Evolutionary conservation across 2,329 filamentous ascomycete genomes (phyloP).

Genomic region (Colletotrichum orbiculare): DNA sequence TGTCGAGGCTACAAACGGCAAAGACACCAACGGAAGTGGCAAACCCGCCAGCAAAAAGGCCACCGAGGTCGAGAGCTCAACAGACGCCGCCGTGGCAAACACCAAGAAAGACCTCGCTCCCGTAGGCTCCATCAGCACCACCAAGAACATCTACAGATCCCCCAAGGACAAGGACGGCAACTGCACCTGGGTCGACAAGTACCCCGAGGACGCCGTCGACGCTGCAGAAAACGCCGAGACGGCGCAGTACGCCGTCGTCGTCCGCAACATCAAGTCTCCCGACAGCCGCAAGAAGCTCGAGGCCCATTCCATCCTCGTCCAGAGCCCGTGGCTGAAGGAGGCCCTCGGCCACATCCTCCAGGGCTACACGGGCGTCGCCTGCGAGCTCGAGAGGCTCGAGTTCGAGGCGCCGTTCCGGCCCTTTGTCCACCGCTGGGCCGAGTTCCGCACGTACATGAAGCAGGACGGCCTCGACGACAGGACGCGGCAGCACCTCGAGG

Average conservation of each 20-base stretch:
- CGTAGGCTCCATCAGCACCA: slow-evolving; percentile 50
- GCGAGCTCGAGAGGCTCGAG: slow-evolving; percentile 68
- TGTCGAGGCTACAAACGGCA: neutral
- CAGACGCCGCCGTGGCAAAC: slow-evolving; percentile 36
- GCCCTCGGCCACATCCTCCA: slow-evolving; percentile 65
- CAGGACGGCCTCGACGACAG: slow-evolving; percentile 53
- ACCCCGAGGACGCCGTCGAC: slow-evolving; percentile 64
- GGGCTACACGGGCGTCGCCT: slow-evolving; percentile 70
- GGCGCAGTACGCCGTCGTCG: slow-evolving; percentile 69
- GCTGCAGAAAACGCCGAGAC: slow-evolving; percentile 71
- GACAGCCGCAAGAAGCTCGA: slow-evolving; percentile 70
- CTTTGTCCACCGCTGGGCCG: slow-evolving; percentile 73
- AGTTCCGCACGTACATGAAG: slow-evolving; percentile 54
- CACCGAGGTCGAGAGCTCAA: slow-evolving; percentile 29
- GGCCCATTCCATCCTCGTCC: slow-evolving; percentile 72
- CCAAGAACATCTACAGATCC: slow-evolving; percentile 55
- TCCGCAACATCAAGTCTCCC: slow-evolving; percentile 67
- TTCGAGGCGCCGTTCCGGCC: slow-evolving; percentile 71
- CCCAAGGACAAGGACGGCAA: slow-evolving; percentile 60
- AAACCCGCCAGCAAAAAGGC: slow-evolving; percentile 16
- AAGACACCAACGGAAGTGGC: neutral
- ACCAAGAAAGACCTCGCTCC: slow-evolving; percentile 39
- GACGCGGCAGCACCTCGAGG: slow-evolving; percentile 57
- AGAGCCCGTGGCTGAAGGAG: slow-evolving; percentile 70
- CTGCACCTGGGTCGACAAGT: slow-evolving; percentile 66